Conservation (phyloP, 1,284 basidiomycete species). For the Ganoderma leucocontextum region DNA sequence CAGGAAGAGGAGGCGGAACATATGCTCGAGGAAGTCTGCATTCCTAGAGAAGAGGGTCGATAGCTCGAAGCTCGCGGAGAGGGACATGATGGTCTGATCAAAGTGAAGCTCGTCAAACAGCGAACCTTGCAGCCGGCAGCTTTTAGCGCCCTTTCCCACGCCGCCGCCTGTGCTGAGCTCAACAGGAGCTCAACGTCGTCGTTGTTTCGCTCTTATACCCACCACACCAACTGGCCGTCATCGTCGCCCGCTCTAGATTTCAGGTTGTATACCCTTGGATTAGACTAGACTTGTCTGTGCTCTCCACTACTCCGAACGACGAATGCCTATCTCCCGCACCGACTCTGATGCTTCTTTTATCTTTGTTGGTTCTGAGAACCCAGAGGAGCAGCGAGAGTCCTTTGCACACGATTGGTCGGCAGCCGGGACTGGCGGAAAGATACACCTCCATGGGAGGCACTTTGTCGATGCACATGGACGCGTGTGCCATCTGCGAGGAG, state of each 20-base stretch:
- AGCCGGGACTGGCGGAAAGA: constrained; percentile 61
- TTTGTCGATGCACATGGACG: constrained; percentile 82
- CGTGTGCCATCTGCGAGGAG: constrained; percentile 80
- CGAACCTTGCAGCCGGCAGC: no score
- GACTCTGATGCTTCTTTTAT: constrained; percentile 47
- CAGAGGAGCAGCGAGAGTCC: constrained; percentile 18
- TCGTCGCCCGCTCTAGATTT: background rate
- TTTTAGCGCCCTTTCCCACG: background rate
- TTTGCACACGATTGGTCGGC: constrained; percentile 82
- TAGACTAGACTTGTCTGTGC: background rate
- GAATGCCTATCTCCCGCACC: constrained; percentile 34
- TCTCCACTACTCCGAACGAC: background rate
- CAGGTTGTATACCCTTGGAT: background rate
- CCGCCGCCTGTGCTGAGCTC: no score
- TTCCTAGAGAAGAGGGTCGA: background rate
- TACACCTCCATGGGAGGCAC: constrained; percentile 71
- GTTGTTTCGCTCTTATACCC: background rate
- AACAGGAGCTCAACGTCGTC: background rate
- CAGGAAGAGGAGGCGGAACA: no score
- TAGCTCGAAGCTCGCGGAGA: background rate
- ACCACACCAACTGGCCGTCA: background rate
- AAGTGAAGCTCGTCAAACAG: background rate
- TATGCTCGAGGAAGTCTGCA: background rate
- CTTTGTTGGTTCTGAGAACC: constrained; percentile 39
- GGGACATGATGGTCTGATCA: background rate